These are phyloP conservation scores for Spergularia marina DNA, from an alignment of 148 eudicot genomes.

Conservation along the genomic window DNA sequence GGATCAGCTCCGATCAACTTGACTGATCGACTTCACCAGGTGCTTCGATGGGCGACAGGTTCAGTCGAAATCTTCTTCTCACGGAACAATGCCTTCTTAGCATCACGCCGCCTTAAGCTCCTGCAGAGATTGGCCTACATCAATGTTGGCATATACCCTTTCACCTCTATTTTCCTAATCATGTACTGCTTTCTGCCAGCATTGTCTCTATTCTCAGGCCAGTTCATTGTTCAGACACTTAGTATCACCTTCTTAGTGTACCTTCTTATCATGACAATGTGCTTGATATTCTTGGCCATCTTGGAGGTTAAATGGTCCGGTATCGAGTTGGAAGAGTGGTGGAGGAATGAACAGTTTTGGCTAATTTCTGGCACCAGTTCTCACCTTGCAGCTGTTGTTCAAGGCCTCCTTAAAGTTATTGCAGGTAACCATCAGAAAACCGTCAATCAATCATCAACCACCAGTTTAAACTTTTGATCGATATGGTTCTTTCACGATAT, in stretches of 20 bases:
- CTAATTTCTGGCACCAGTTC: slow-evolving; percentile 86
- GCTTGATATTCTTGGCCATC: slow-evolving; percentile 64
- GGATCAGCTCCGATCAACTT: slow-evolving; percentile 92
- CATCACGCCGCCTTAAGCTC: slow-evolving; percentile 38
- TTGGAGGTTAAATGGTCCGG: slow-evolving; percentile 91
- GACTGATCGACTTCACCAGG: slow-evolving; percentile 91
- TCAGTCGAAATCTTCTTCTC: slow-evolving; percentile 95
- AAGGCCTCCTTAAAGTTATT: slow-evolving; percentile 72
- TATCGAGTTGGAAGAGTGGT: slow-evolving; percentile 81
- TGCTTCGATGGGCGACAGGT: slow-evolving; percentile 95
- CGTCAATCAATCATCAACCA: too few species aligned
- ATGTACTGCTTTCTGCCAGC: slow-evolving; percentile 95
- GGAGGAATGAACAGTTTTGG: slow-evolving; percentile 97
- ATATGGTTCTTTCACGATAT: background rate
- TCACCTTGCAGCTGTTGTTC: slow-evolving; percentile 83
- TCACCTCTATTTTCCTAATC: slow-evolving; percentile 73
- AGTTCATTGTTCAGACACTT: slow-evolving; percentile 70
- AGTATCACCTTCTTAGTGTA: slow-evolving; percentile 54
- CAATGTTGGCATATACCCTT: slow-evolving; percentile 85
- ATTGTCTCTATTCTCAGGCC: slow-evolving; percentile 77
- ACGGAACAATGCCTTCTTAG: slow-evolving; percentile 69
- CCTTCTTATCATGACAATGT: slow-evolving; percentile 54
- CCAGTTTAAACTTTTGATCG: background rate
- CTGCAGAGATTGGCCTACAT: slow-evolving; percentile 87
- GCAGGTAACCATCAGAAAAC: slow-evolving; percentile 35